Percentiles rank a stretch among this genome's conserved stretches.
These are phyloP conservation scores for Diaporthe sp. DNA, from an alignment of 2,329 filamentous ascomycete species.

Conservation along the genomic window DNA sequence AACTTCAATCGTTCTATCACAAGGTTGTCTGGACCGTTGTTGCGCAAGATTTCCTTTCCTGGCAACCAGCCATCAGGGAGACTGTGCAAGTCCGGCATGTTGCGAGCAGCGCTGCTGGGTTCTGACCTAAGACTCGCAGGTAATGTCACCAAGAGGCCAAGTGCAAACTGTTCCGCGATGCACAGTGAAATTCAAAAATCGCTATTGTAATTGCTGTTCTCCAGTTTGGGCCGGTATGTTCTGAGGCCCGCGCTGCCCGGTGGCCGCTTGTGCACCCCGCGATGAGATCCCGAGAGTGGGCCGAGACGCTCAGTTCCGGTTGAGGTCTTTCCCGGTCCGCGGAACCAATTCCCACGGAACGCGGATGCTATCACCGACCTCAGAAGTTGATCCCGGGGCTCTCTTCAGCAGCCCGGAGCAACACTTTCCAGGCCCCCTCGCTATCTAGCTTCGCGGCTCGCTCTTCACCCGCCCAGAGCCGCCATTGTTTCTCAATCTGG, in stretches of 20 bases:
- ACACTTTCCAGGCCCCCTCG: constrained; percentile 50
- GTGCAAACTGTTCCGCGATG: neutral
- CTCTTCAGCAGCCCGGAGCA: constrained; percentile 50
- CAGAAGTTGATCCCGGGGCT: constrained; percentile 27
- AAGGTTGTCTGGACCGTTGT: constrained; percentile 61
- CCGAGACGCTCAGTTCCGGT: neutral
- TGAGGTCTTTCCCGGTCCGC: neutral
- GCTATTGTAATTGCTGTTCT: neutral
- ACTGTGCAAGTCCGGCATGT: constrained; percentile 52
- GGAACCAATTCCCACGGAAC: neutral
- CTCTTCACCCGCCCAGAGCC: constrained; percentile 53
- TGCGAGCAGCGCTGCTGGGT: neutral
- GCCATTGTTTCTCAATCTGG: constrained; percentile 56
- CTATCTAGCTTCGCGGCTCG: constrained; percentile 44
- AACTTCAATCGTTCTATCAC: constrained; percentile 61
- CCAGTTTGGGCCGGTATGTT: neutral
- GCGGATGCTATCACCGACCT: neutral
- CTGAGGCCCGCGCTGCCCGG: neutral
- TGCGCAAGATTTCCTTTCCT: constrained; percentile 54
- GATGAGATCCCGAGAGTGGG: neutral
- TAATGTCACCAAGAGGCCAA: neutral
- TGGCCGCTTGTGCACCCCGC: neutral
- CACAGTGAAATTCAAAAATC: neutral
- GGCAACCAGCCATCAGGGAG: constrained; percentile 54
- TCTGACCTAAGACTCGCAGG: neutral